Base-by-base conservation (phyloP, 2,329 filamentous ascomycete genomes). In the Talaromyces albobiverticillius region DNA sequence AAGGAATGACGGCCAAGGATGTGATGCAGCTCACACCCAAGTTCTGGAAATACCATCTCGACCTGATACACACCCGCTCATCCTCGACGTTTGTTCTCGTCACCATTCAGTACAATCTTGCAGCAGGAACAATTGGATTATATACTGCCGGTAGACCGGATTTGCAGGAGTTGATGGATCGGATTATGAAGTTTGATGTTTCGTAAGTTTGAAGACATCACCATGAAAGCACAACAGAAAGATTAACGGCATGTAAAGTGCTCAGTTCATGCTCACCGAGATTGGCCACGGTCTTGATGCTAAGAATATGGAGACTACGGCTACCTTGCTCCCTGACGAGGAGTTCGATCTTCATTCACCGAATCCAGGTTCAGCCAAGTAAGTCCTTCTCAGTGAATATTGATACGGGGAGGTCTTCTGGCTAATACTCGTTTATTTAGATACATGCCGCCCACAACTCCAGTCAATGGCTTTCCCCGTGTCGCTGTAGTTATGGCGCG, bases 1-100 rank as follows among this genome's bases (percentile, higher is more conserved):
- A 36, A 56, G 54, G 43, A 11, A 34, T 56, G 31, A 56, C 49
- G 9, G 22, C 26, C 9, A 29, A 56, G 23, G 54, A 56, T 46
- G 45, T 56, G n/a, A 22, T 53, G 34, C 29, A 34, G 5, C 49
- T 56, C 32, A 38, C 49, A n/a, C 54, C 54, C 11, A 56, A 56
- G 18, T 56, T 56, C 10, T 56, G 49, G 49, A 40, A 56, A 31
- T 23, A 47, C 2, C 54, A 56, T 22, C 18, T 31, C 1, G 54
- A 56, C 23, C 10, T 56, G 22, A 48, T 95, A 90, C 71, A 95
- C 92, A 60, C 95, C 90, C 76, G 95, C 90, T 68, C 95, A 95
- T 59, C 88, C 91, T 76, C 95, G 90, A 91, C 91, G 95, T 40
- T 88, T 42, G 60, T 52, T 10, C 40, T 59, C 3, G 43, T 61